These are phyloP conservation scores for Neotropicomus parvogracilis DNA, from an alignment of 1,284 basidiomycete species.

Conservation along the genomic window DNA sequence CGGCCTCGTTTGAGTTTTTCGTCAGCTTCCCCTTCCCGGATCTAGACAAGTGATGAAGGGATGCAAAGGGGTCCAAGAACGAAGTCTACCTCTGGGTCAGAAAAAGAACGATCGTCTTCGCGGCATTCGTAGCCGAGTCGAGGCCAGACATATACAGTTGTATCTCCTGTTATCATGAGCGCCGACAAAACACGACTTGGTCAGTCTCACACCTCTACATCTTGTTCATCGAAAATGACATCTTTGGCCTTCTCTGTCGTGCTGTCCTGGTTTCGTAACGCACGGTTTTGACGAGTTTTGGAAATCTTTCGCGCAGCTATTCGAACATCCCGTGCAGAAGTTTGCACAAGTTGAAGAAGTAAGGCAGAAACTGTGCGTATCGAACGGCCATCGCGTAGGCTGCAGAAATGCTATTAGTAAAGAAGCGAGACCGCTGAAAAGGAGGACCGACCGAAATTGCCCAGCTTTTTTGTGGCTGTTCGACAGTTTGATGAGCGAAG, in stretches of 20 bases:
- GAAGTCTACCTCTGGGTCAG: constrained; percentile 67
- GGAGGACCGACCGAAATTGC: constrained; percentile 69
- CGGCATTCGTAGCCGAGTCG: constrained; percentile 79
- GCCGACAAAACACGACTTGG: background rate
- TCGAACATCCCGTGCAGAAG: constrained; percentile 79
- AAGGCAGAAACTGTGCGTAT: constrained; percentile 92
- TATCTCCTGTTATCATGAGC: constrained; percentile 50
- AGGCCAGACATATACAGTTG: constrained; percentile 61
- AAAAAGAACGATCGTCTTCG: constrained; percentile 80
- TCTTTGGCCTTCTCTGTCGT: constrained; percentile 44
- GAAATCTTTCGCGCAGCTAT: constrained; percentile 58
- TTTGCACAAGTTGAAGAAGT: constrained; percentile 93
- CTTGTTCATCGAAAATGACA: constrained; percentile 61
- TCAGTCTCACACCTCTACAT: constrained; percentile 47
- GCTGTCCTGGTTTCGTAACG: constrained; percentile 58
- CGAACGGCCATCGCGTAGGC: constrained; percentile 75
- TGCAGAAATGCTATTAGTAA: constrained; percentile 26
- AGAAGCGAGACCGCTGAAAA: background rate
- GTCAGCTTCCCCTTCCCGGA: constrained; percentile 80
- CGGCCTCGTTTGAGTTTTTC: constrained; percentile 86
- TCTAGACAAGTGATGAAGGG: constrained; percentile 32
- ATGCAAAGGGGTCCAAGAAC: background rate
- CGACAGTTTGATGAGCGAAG: constrained; percentile 84
- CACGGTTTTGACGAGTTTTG: constrained; percentile 59
- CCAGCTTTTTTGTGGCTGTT: constrained; percentile 86